Base-by-base conservation (phyloP, 2,329 filamentous ascomycete genomes). In the Ceratocystis smalleyi region DNA sequence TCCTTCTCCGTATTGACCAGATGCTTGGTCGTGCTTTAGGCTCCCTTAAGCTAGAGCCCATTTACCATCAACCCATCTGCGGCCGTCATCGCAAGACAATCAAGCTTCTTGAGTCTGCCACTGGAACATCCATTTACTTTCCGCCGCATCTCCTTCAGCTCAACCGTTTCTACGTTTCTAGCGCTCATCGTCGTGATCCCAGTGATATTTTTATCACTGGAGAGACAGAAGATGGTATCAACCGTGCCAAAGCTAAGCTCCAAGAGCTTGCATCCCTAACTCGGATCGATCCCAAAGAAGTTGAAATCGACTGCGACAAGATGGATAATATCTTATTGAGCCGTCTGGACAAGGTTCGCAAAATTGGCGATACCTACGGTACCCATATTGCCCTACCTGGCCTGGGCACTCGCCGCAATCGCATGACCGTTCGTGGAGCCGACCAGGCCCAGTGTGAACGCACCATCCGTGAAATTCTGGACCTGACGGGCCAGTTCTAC, bases 71-170 rank as follows among this genome's bases (percentile, higher is more conserved):
- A 65, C 81, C 96, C 64, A 85, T 97, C 61, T 96, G 91, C 73
- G 94, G 94, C 60, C 88, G 94, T 60, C 92, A 91, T 69, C 84
- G 94, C 69, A 95, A 96, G 78, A 96, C 96, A 74, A 96, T 99
- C 77, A 97, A 97, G 78, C 78, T 94, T 70, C 96, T 99, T 71
- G 94, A 99, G 75, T 95, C 94, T 15, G 85, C 88, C 32, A 97
- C 94, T 15, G 90, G 91, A 70, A 97, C 94, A 7, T 92, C 94
- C 68, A 97, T 99, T 70, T 99, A 99, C 77, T 97, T 99, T 72
- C 94, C 94, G 32, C 91, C 91, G 6, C 88, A 92, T 0, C 97
- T 97, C 73, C 91, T 92, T 15, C 85, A 87, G 66, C 86, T 96
- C 68, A 96, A 94, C 72, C 88, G 89, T 66, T 99, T 96, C 74